These are phyloP conservation scores for Diospyros kaki DNA, from an alignment of 148 eudicot genomes.

Conservation along the genomic window DNA sequence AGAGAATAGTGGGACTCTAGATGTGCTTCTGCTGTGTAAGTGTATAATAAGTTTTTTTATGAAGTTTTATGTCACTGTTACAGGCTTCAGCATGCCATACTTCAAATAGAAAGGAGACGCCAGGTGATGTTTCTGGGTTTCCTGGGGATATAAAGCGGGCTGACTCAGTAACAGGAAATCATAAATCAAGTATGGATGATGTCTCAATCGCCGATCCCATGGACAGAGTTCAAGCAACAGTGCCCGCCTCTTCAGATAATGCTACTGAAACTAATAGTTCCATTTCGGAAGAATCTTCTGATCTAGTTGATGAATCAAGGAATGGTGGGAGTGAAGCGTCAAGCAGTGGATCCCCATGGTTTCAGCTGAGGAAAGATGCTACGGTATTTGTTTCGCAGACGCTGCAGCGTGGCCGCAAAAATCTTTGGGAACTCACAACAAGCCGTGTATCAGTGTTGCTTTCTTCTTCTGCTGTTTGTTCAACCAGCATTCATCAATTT, in stretches of 20 bases:
- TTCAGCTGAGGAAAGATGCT: conserved; percentile 88
- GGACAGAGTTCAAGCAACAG: conserved; percentile 27
- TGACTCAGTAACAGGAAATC: conserved; percentile 19
- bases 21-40: not conserved
- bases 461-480: conserved; percentile 78
- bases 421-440: conserved; percentile 86
- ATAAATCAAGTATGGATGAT: conserved; percentile 25
- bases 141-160: conserved; percentile 30
- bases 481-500: conserved; percentile 92
- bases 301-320: conserved; percentile 33
- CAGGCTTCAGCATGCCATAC: conserved; percentile 29
- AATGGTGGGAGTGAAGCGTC: conserved; percentile 54
- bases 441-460: conserved; percentile 86
- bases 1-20: not conserved
- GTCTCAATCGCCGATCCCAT: conserved; percentile 30
- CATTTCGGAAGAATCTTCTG: conserved; percentile 18
- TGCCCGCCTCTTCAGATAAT: conserved; percentile 27
- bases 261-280: conserved; percentile 36
- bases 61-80: conserved; percentile 15
- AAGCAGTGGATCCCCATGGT: conserved; percentile 85
- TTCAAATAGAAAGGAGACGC: conserved; percentile 25
- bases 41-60: not conserved
- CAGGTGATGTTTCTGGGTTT: conserved; percentile 22
- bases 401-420: conserved; percentile 75
- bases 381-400: conserved; percentile 70